Conservation (phyloP, 1,284 basidiomycete species). For the Ganoderma sinense region DNA sequence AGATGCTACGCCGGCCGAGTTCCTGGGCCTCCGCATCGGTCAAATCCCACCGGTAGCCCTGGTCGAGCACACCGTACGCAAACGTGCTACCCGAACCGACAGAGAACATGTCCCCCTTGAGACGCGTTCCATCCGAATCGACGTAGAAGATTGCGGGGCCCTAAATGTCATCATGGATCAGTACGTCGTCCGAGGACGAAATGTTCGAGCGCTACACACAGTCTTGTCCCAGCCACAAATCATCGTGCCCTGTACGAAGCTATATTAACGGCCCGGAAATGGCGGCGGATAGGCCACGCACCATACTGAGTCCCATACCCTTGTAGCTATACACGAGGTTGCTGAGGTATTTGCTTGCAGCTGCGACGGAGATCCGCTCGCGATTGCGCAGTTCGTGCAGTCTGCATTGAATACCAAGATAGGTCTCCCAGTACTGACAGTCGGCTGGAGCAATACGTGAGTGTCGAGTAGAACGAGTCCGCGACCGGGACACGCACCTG, state of each 20-base stretch:
- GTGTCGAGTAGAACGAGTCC: slow-evolving; percentile 19
- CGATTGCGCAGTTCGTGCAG: slow-evolving; percentile 97
- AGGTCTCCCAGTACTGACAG: slow-evolving; percentile 98
- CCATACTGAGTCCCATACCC: slow-evolving; percentile 99
- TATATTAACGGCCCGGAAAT: neutral
- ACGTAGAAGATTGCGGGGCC: slow-evolving; percentile 99
- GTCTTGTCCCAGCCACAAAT: slow-evolving; percentile 99
- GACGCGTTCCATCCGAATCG: slow-evolving; percentile 94
- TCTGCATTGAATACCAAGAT: slow-evolving; percentile 97
- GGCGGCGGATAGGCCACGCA: slow-evolving; percentile 43
- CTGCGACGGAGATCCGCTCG: slow-evolving; percentile 98
- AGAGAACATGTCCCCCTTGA: slow-evolving; percentile 97
- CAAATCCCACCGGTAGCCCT: slow-evolving; percentile 95
- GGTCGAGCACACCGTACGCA: slow-evolving; percentile 98
- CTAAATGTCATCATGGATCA: slow-evolving; percentile 41
- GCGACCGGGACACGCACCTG: slow-evolving; percentile 63
- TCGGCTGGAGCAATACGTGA: slow-evolving; percentile 64
- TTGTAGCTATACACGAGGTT: slow-evolving; percentile 99
- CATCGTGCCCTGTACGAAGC: slow-evolving; percentile 87
- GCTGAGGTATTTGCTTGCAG: slow-evolving; percentile 96
- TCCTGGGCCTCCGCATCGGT: slow-evolving; percentile 96
- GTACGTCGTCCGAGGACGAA: neutral
- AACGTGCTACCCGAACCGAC: slow-evolving; percentile 99
- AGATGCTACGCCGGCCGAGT: slow-evolving; percentile 93
- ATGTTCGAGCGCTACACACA: slow-evolving; percentile 50